phyloP scores from a whole-genome alignment of 768 basidiomycete species.

The Lentinula raphanica region DNA sequence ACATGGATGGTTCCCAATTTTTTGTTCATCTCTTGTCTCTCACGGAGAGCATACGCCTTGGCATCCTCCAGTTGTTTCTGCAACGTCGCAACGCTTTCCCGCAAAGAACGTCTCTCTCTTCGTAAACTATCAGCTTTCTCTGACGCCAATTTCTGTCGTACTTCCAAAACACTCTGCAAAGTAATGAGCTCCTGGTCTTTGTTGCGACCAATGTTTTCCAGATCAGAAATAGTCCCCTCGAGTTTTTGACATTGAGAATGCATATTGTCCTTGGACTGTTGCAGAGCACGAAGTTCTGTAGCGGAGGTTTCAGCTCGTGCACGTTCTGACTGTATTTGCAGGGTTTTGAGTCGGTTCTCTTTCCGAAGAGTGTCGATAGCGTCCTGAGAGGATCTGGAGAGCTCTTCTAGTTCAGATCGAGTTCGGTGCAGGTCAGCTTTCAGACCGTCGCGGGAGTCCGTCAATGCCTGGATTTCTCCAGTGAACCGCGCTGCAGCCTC shows the following conservation, averaged over 20 bases:
- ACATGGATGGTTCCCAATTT: neutral
- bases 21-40: neutral
- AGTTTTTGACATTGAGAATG: neutral
- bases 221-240: neutral
- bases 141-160: neutral
- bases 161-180: neutral
- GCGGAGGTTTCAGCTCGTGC: neutral
- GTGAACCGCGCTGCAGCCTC: neutral
- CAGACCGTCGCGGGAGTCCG: neutral
- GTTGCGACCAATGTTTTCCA: neutral
- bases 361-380: neutral
- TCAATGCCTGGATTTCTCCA: neutral
- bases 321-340: neutral
- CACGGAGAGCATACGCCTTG: neutral
- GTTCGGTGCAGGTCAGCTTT: neutral
- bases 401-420: neutral
- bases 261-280: neutral
- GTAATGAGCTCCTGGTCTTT: neutral
- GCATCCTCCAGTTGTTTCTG: neutral
- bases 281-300: neutral
- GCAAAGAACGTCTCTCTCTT: neutral
- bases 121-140: neutral
- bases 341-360: neutral
- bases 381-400: neutral
- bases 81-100: neutral